Conservation (phyloP, 1,284 basidiomycete species). For the Cryptococcus jaspeensis region DNA sequence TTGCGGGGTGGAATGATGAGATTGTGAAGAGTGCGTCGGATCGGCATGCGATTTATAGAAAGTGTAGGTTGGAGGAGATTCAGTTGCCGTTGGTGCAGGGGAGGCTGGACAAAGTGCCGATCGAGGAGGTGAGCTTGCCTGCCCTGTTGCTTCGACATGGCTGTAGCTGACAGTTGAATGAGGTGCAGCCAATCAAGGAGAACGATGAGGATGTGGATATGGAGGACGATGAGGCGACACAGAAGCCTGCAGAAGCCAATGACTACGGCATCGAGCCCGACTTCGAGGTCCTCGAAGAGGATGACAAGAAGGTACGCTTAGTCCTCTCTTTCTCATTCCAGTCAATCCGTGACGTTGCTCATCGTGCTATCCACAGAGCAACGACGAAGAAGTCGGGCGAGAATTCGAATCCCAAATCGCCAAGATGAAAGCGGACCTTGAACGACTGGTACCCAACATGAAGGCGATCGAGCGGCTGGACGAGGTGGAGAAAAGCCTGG, state of each 20-base stretch:
- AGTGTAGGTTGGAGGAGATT: conserved; percentile 92
- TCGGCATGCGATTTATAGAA: conserved; percentile 80
- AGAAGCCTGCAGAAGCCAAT: conserved; percentile 66
- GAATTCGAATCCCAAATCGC: conserved; percentile 75
- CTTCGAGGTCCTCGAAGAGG: conserved; percentile 75
- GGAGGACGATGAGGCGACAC: conserved; percentile 79
- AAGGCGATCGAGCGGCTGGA: conserved; percentile 93
- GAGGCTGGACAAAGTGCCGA: conserved; percentile 78
- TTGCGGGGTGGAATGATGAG: conserved; percentile 84
- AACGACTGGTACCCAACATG: conserved; percentile 93
- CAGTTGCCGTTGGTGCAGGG: conserved; percentile 73
- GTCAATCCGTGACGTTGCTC: not conserved
- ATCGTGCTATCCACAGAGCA: conserved; percentile 55
- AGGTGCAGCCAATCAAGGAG: not conserved
- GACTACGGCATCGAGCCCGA: conserved; percentile 91
- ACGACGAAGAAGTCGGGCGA: conserved; percentile 64
- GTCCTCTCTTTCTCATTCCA: not conserved
- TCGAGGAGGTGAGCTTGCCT: conserved; percentile 73
- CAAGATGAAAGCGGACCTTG: conserved; percentile 77
- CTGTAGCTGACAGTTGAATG: not conserved
- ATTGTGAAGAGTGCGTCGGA: conserved; percentile 88
- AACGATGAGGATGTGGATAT: conserved; percentile 53
- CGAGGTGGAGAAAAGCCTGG: conserved; percentile 72
- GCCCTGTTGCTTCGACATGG: not conserved
- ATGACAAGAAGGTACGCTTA: conserved; percentile 68